Conservation (phyloP, 1,284 basidiomycete species). For the Ganoderma sinense region DNA sequence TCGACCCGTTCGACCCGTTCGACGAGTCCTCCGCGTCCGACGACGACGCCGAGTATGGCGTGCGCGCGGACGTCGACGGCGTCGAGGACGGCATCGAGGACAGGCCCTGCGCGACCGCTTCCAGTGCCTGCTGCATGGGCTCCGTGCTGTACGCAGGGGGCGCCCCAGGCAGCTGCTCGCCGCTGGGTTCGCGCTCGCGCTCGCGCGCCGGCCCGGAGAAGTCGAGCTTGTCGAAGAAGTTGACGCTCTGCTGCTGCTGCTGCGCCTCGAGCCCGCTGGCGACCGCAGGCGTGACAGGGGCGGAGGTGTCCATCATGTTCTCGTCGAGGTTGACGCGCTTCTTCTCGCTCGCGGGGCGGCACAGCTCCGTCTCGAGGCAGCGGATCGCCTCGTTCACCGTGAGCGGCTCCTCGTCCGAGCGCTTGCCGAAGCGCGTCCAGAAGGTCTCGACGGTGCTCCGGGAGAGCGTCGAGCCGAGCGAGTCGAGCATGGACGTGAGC, state of each 20-base stretch:
- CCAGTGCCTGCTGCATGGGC: conserved; percentile 52
- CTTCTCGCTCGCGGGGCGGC: conserved; percentile 75
- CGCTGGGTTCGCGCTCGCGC: conserved; percentile 11
- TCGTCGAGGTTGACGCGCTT: conserved; percentile 57
- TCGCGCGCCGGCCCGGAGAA: conserved; percentile 57
- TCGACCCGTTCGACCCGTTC: conserved; percentile 29
- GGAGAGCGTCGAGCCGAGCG: conserved; percentile 93
- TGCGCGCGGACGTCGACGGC: background rate
- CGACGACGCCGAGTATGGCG: conserved; percentile 45
- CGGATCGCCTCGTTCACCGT: conserved; percentile 82
- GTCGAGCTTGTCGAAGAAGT: conserved; percentile 66
- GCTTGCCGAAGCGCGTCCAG: conserved; percentile 78
- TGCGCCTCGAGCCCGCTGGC: conserved; percentile 41
- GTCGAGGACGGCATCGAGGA: conserved; percentile 8
- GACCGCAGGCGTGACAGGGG: conserved; percentile 56
- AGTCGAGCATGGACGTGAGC: conserved; percentile 96
- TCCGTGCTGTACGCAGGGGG: conserved; percentile 49
- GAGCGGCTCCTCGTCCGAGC: conserved; percentile 75
- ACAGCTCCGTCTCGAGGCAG: conserved; percentile 84
- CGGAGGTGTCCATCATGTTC: conserved; percentile 44
- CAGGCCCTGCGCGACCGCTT: conserved; percentile 30
- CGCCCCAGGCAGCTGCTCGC: conserved; percentile 29
- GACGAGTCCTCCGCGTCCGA: conserved; percentile 54
- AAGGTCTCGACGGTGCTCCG: conserved; percentile 82
- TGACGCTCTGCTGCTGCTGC: conserved; percentile 47